Base-by-base conservation (phyloP, 805 yeast genomes). In the Priceomyces haplophilus region DNA sequence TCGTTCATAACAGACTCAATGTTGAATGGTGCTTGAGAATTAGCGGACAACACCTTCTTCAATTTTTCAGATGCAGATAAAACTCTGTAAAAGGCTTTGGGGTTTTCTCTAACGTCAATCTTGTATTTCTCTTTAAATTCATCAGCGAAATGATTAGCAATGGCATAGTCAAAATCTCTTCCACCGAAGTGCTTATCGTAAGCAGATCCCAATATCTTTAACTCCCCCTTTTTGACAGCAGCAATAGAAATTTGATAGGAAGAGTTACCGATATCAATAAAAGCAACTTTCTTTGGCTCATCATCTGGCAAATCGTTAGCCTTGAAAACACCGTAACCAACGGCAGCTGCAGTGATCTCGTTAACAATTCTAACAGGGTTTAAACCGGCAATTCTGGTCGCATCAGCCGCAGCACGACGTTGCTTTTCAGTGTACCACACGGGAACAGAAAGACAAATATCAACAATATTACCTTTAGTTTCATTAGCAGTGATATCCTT, bases 311-410 rank as follows among this genome's bases (percentile, higher is more conserved):
- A 78, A 63, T 91, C 97, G 53, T 86, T 79, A 34, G 70, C 72
- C 80, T 93, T 90, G 85, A 93, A 93, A 48, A 93, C 97, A 77
- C 99, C 99, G 75, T 93, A 95, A 57, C 97, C 95, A 52, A 93
- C 96, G 59, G 97, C 98, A 48, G 99, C 99, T 48, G 99, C 98
- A 45, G 98, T 90, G 53, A 87, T 84, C 67, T 93, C 99, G 69
- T 93, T 93, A 56, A 93, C 96, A 51, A 93, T 82, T 80, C 99
- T 87, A 47, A 93, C 97, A 47, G 99, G 98, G 82, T 93, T 93
- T 62, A 93, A 79, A 51, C 96, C 96, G 46, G 99, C 98, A 65
- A 93, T 86, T 64, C 78, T 80, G 61, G 96, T 91, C 45, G 99
- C 97, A 65, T 93, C 98, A 47, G 88, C 78, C 53, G 93, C 83